Evolutionary conservation across 768 basidiomycete genomes (phyloP), one percentile per base, ranked within the genome.

Genomic region (Russula virescens): DNA sequence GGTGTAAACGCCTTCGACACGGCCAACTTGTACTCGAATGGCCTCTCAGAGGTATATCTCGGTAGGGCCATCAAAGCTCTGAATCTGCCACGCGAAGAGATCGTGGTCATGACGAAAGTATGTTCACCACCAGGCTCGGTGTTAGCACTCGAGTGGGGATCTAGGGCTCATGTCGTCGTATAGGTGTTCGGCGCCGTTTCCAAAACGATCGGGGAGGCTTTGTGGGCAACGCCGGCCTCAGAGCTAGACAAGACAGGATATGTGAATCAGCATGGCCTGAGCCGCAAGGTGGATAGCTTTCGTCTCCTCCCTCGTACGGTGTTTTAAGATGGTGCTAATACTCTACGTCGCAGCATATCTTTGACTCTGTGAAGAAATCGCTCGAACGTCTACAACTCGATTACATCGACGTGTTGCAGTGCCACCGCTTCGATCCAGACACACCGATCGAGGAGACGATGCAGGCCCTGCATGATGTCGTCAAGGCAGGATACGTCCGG

Each of bases 371-470:
- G 40, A 84, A 85, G 68, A 73, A 75, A 18, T 83, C 83, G 49
- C 72, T 91, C 62, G 73, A 86, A 69, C 79, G 89, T 19, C 77
- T 92, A 2, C 85, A 89, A 50, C 71, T 89, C 28, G 89, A 91
- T 55, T 89, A 90, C 65, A 78, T 92, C 68, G 91, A 91, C 68
- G 73, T 91, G 1, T 73, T 90, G 9, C 89, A 91, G 75, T 87
- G 73, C 65, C 71, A 72, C 58, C 70, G 71, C 23, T 75, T 75
- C 49, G 72, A 74, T 62, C 54, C 66, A 16, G 68, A 75, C 21
- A 80, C 80, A 0, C 78, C 65, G 10, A 64, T 66, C 16, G 65
- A 66, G 18, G 65, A 66, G 56, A 64, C 65, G 34, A 63, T 78
- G 76, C 71, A 73, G 58, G 76, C 76, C 2, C 62, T 78, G 16